Evolutionary conservation across 352 stramenopile species (phyloP).

Genomic region (Globisporangium polare): DNA sequence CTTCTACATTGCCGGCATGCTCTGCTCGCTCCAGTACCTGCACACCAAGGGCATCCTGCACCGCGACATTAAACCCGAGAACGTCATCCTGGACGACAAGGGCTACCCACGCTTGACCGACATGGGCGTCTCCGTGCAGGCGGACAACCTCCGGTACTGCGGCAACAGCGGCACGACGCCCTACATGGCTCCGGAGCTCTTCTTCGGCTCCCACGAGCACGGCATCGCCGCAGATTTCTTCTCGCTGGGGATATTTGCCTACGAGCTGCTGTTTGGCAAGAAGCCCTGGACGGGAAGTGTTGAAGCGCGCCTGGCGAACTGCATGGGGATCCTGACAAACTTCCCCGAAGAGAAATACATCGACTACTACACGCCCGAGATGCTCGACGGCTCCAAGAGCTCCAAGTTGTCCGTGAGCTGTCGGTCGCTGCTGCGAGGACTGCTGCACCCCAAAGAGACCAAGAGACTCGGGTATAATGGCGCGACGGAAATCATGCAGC

Average conservation of each 20-base stretch:
- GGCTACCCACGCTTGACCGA: slow-evolving; percentile 72
- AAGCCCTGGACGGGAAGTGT: slow-evolving; percentile 39
- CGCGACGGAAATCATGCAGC: slow-evolving; percentile 39
- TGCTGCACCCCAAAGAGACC: slow-evolving; percentile 47
- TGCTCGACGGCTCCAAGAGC: slow-evolving; percentile 27
- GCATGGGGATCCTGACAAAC: slow-evolving; percentile 20
- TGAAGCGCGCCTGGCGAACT: slow-evolving; percentile 29
- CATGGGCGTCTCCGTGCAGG: slow-evolving; percentile 66
- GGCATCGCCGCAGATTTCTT: slow-evolving; percentile 61
- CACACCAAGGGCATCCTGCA: slow-evolving; percentile 66
- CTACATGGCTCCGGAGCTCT: slow-evolving; percentile 81
- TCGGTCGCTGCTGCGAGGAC: slow-evolving; percentile 38
- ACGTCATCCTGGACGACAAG: slow-evolving; percentile 80
- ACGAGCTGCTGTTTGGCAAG: slow-evolving; percentile 46
- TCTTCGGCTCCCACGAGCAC: slow-evolving; percentile 44
- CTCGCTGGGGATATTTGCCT: slow-evolving; percentile 50
- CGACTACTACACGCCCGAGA: slow-evolving; percentile 50
- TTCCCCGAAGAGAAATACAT: slow-evolving; percentile 26
- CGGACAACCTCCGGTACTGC: slow-evolving; percentile 31
- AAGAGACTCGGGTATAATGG: slow-evolving; percentile 35
- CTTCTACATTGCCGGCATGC: slow-evolving; percentile 61
- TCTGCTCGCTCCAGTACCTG: slow-evolving; percentile 66
- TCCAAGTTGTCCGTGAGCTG: slow-evolving; percentile 25
- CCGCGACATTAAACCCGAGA: slow-evolving; percentile 83
- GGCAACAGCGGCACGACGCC: slow-evolving; percentile 55